phyloP scores from a whole-genome alignment of 78 protist genomes.

The Guillardia theta region DNA sequence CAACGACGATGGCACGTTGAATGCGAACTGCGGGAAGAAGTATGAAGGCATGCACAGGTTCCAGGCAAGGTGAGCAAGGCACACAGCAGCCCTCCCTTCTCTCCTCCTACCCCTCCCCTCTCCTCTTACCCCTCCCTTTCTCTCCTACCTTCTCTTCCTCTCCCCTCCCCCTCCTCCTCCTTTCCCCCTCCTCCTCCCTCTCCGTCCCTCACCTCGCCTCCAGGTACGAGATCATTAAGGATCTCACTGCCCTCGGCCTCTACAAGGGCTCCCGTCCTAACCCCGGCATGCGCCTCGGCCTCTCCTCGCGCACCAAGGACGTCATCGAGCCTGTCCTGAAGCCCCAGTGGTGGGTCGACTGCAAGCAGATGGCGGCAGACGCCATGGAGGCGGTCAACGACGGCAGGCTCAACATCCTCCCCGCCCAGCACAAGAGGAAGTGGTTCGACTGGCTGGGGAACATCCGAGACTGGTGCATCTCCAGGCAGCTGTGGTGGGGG shows the following conservation, averaged over 20 bases:
- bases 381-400: conserved; percentile 40
- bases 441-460: conserved; percentile 70
- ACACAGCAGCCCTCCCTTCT: too few relatives aligned
- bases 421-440: conserved; percentile 56
- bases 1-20: conserved; percentile 43
- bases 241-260: conserved; percentile 42
- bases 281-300: conserved; percentile 66
- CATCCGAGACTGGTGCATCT: conserved; percentile 60
- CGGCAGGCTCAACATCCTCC: conserved; percentile 73
- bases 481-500: conserved; percentile 98
- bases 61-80: too few relatives aligned
- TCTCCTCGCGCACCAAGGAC: conserved; percentile 77
- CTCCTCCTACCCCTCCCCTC: too few relatives aligned
- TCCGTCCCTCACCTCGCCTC: too few relatives aligned
- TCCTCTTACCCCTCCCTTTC: too few relatives aligned
- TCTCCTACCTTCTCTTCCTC: too few relatives aligned
- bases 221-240: conserved; percentile 68
- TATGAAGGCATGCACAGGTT: conserved; percentile 77
- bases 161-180: too few relatives aligned
- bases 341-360: conserved; percentile 95
- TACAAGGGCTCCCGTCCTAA: conserved; percentile 50
- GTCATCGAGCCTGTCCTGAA: conserved; percentile 87
- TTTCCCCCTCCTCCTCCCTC: too few relatives aligned
- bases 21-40: not conserved
- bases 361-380: conserved; percentile 61